Evolutionary conservation across 2,329 filamentous ascomycete genomes (phyloP).

Genomic region (Dactylellina sp.): DNA sequence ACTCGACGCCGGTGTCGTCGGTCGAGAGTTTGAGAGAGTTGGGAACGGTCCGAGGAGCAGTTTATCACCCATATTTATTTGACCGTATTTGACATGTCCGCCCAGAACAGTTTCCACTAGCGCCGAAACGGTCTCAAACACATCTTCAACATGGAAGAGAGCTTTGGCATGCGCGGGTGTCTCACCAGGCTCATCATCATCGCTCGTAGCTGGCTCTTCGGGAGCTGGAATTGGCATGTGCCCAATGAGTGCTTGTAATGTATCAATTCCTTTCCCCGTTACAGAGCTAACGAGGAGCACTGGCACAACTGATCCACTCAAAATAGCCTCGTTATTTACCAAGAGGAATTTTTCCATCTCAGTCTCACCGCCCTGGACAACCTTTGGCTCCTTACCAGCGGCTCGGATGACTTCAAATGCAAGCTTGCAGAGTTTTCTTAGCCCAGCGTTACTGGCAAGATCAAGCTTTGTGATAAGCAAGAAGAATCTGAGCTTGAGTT

Average conservation of each 20-base stretch:
- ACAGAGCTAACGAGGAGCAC: slow-evolving; percentile 89
- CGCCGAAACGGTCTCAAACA: slow-evolving; percentile 68
- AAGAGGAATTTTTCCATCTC: slow-evolving; percentile 59
- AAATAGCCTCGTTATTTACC: slow-evolving; percentile 58
- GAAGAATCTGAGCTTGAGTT: slow-evolving; percentile 79
- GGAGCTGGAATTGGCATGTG: slow-evolving; percentile 76
- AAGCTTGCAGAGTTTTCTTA: slow-evolving; percentile 78
- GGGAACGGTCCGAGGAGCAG: slow-evolving; percentile 84
- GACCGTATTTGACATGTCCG: slow-evolving; percentile 83
- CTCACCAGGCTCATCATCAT: slow-evolving; percentile 47
- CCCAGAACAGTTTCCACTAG: slow-evolving; percentile 77
- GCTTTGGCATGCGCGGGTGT: slow-evolving; percentile 69
- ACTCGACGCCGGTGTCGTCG: slow-evolving; percentile 58
- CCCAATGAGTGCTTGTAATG: slow-evolving; percentile 83
- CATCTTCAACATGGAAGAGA: slow-evolving; percentile 90
- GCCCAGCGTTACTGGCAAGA: slow-evolving; percentile 77
- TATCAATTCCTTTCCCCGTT: slow-evolving; percentile 82
- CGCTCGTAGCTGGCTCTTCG: slow-evolving; percentile 67
- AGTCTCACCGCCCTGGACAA: slow-evolving; percentile 62
- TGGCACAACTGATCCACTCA: slow-evolving; percentile 71
- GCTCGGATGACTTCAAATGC: slow-evolving; percentile 82
- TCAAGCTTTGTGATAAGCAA: slow-evolving; percentile 93
- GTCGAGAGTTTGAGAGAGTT: slow-evolving; percentile 54
- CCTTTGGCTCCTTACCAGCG: slow-evolving; percentile 74
- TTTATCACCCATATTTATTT: slow-evolving; percentile 79